phyloP scores from a whole-genome alignment of 2,329 filamentous ascomycete genomes.

The Colletotrichum euphorbiae region DNA sequence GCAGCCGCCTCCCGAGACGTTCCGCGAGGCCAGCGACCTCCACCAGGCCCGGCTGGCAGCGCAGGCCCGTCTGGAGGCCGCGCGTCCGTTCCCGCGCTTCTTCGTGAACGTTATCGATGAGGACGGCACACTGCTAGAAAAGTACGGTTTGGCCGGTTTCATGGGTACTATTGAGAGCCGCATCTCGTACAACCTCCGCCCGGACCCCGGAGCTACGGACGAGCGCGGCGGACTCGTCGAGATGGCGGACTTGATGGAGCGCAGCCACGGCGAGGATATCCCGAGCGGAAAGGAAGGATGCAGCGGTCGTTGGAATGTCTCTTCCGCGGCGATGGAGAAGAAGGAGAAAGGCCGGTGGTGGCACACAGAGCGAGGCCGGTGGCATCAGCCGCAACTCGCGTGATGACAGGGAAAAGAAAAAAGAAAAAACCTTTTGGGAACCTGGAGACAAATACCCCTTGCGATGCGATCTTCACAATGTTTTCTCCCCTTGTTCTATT shows the following conservation, averaged over 20 bases:
- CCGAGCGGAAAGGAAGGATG: slow-evolving; percentile 53
- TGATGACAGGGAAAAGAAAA: slow-evolving; percentile 6
- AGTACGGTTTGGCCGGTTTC: slow-evolving; percentile 69
- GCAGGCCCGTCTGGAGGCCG: slow-evolving; percentile 72
- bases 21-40: slow-evolving; percentile 57
- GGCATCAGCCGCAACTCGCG: slow-evolving; percentile 47
- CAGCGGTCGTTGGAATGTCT: slow-evolving; percentile 60
- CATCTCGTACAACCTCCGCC: slow-evolving; percentile 70
- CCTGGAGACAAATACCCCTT: slow-evolving; percentile 10
- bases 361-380: slow-evolving; percentile 62
- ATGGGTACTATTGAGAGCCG: slow-evolving; percentile 69
- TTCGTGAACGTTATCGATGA: slow-evolving; percentile 69
- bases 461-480: neutral
- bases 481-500: neutral
- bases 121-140: slow-evolving; percentile 61
- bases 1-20: slow-evolving; percentile 42
- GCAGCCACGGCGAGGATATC: slow-evolving; percentile 58
- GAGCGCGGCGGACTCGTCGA: slow-evolving; percentile 67
- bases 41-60: slow-evolving; percentile 69
- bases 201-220: slow-evolving; percentile 68
- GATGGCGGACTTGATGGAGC: slow-evolving; percentile 61
- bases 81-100: slow-evolving; percentile 65
- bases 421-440: neutral
- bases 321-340: slow-evolving; percentile 53
- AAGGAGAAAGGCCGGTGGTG: slow-evolving; percentile 63